Conservation (phyloP, 129 eudicot species). For the Logfia minima region DNA sequence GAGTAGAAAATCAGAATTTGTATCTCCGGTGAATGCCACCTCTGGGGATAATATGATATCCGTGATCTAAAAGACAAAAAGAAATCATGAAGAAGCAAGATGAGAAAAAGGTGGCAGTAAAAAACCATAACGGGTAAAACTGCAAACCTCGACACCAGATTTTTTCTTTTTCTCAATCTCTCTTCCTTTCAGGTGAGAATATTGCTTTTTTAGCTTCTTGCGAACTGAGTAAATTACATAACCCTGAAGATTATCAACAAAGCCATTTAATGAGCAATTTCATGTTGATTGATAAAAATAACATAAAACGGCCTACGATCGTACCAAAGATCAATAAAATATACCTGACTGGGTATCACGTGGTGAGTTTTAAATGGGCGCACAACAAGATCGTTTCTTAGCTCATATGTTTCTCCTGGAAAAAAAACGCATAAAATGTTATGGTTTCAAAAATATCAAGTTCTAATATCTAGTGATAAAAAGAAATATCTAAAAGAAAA, state of each 20-base stretch:
- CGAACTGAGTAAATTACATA: slow-evolving; percentile 86
- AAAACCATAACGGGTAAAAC: background rate
- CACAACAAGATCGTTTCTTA: slow-evolving; percentile 91
- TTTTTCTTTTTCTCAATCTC: slow-evolving; percentile 90
- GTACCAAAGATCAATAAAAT: slow-evolving; percentile 16
- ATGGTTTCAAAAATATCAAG: slow-evolving; percentile 10
- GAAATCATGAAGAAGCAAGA: background rate
- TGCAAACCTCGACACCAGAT: slow-evolving; percentile 89
- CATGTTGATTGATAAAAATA: background rate
- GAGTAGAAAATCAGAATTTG: slow-evolving; percentile 78
- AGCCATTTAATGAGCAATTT: background rate
- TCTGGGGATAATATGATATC: slow-evolving; percentile 89
- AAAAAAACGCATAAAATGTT: background rate
- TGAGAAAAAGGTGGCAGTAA: background rate
- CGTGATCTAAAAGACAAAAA: slow-evolving; percentile 54
- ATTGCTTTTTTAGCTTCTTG: slow-evolving; percentile 90
- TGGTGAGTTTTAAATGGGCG: slow-evolving; percentile 94
- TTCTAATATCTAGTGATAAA: background rate
- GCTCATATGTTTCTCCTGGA: slow-evolving; percentile 90
- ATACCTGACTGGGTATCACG: slow-evolving; percentile 93
- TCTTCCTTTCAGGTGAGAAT: slow-evolving; percentile 78
- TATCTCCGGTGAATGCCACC: slow-evolving; percentile 97
- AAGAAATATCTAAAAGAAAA: slow-evolving; percentile 6
- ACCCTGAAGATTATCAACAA: slow-evolving; percentile 52
- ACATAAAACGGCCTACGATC: background rate